These are phyloP conservation scores for Solanum lycopersicoides DNA, from an alignment of 257 asterid species.

Conservation along the genomic window DNA sequence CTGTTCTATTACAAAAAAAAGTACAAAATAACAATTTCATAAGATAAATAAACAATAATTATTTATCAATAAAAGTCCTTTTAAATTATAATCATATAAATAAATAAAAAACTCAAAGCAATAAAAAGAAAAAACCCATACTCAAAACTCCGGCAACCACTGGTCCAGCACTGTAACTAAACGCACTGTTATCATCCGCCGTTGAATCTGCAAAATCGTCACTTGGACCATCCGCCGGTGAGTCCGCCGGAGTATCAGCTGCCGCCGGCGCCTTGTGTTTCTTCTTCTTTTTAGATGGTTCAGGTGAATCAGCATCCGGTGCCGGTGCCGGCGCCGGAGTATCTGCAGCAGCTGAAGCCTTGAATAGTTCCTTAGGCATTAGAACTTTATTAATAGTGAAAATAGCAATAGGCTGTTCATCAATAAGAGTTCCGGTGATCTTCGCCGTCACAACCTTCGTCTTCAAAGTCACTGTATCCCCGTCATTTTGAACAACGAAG, in stretches of 20 bases:
- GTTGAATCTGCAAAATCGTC: slow-evolving; percentile 33
- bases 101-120: background rate
- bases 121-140: background rate
- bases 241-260: slow-evolving; percentile 22
- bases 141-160: background rate
- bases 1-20: background rate
- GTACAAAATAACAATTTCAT: background rate
- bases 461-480: slow-evolving; percentile 27
- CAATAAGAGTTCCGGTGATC: slow-evolving; percentile 19
- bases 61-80: background rate
- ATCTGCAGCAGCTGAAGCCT: slow-evolving; percentile 10
- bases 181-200: slow-evolving; percentile 9
- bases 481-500: background rate
- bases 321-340: slow-evolving; percentile 51
- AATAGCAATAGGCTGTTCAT: slow-evolving; percentile 40
- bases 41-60: background rate
- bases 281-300: slow-evolving; percentile 19
- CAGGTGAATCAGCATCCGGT: slow-evolving; percentile 33
- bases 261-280: slow-evolving; percentile 37
- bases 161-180: background rate
- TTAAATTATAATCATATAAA: background rate
- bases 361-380: slow-evolving; percentile 37
- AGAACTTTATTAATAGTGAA: slow-evolving; percentile 34
- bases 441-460: slow-evolving; percentile 27
- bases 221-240: slow-evolving; percentile 44